Evolutionary conservation across 768 basidiomycete species (phyloP), one percentile per base, ranked within the genome.

Genomic region (Glaciozyma martinii): DNA sequence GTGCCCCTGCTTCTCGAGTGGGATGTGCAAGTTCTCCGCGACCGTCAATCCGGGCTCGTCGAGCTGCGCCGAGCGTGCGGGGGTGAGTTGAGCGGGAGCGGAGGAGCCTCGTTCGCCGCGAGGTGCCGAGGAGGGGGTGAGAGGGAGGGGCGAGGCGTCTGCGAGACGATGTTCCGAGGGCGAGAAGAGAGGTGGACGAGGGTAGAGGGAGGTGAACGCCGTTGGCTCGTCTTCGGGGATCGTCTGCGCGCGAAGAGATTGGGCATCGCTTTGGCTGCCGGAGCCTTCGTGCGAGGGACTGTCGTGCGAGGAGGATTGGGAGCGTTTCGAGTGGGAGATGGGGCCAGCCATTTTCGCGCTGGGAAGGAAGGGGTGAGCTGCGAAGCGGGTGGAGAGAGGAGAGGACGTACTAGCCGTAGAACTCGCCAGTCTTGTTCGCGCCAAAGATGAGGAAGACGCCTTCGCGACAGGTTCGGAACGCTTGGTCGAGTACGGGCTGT

Each of bases 401-500:
- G 50, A 57, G 32, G 33, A 30, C 76, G 47, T 25, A 77, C 79
- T 89, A 93, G 27, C 93, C 93, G 72, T 87, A 95, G 74, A 95
- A 98, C 75, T 90, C 90, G 43, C 94, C 91, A 62, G 87, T 88
- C 75, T 87, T 90, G 78, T 97, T 97, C 23, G 89, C 94, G 43
- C 91, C 83, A 71, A 97, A 97, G 63, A 98, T 85, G 52, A 97
- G 81, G 72, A 81, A 88, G 5, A 97, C 93, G n/a, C 63, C 63
- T 30, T 93, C 88, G 68, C 83, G 81, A 67, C 87, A 86, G 4
- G 90, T 95, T n/a, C 92, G 85, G 76, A 80, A 98, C 1, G 94
- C 93, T 75, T 90, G 90, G 70, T 97, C 91, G 21, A 95, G 79
- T 56, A 94, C 84, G 13, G 83, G 84, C 77, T 95, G 54, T 16